Conservation (phyloP, 2,329 filamentous ascomycete species). For the Cladosporium sp. region DNA sequence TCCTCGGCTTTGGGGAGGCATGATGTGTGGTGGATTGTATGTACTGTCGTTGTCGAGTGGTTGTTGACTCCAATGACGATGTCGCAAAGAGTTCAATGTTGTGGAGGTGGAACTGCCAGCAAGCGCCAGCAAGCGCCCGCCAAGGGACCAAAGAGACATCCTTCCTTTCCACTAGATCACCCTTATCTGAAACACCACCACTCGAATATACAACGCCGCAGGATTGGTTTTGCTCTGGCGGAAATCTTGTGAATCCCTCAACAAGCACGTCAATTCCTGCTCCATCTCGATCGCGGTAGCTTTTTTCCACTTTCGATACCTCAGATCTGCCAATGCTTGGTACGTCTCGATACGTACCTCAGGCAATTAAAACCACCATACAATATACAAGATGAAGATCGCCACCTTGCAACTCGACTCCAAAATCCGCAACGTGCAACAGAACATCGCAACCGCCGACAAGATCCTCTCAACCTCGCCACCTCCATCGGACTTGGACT, state of each 20-base stretch:
- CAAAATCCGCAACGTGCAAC: slow-evolving; percentile 63
- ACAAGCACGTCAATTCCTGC: too few relatives aligned
- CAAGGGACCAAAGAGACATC: background rate
- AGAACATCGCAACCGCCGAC: slow-evolving; percentile 68
- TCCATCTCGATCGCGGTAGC: too few relatives aligned
- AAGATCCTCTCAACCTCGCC: slow-evolving; percentile 51
- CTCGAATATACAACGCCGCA: too few relatives aligned
- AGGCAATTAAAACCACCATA: background rate
- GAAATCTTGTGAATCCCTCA: too few relatives aligned
- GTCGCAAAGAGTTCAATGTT: background rate
- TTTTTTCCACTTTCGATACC: too few relatives aligned
- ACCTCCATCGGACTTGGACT: slow-evolving; percentile 49
- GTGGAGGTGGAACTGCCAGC: background rate
- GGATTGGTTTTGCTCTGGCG: too few relatives aligned
- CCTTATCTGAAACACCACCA: too few relatives aligned
- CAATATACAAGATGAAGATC: slow-evolving; percentile 52
- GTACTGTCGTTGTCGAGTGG: background rate
- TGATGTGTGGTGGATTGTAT: slow-evolving; percentile 18
- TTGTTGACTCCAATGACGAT: background rate
- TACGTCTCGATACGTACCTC: background rate
- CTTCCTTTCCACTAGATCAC: too few relatives aligned
- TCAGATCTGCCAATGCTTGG: too few relatives aligned
- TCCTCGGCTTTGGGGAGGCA: slow-evolving; percentile 44
- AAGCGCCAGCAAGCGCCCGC: background rate
- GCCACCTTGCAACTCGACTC: slow-evolving; percentile 70